Evolutionary conservation across 2,329 filamentous ascomycete species (phyloP), one percentile per base, ranked within the genome.

Genomic region (Endocalyx cinctus): DNA sequence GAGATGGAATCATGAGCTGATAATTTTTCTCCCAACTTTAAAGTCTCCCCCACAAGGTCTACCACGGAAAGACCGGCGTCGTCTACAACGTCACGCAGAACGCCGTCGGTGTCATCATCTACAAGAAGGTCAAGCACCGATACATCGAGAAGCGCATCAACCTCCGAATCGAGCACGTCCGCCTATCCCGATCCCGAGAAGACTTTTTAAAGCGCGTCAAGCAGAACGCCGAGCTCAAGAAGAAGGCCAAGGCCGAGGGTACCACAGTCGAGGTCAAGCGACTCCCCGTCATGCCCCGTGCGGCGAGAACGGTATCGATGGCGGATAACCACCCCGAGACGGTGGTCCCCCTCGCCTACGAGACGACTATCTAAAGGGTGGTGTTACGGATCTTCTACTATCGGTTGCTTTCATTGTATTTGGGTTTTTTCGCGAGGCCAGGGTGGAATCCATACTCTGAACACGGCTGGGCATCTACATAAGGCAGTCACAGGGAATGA

Each of bases 81-180:
- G 74, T 95, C 72, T 95, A 94, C 86, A 98, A 98, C 79, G 92
- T 98, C 60, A 92, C 90, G 73, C 95, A 96, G 82, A 85, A 80
- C 59, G 86, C 92, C 51, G 88, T 98, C 66, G 92, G 92, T 62
- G 85, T 98, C 70, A 96, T 98, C 74, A 86, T 98, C 74, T 90
- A 94, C 85, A 96, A 95, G 82, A 87, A 94, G 71, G 92, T 98
- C 67, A 88, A 89, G 74, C 92, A 97, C 84, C 86, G 90, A 63
- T 98, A 96, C 82, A 79, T 98, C 68, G 92, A 98, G 86, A 98
- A 98, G 88, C 90, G 92, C 69, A 82, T 98, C 77, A 97, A 95
- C 82, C 78, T 98, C 74, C 87, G 92, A 66, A 72, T 97, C 70
- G 92, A 98, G 84, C 92, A 98, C 83, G 79, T 98, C 72, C 72